Conservation (phyloP, 164 flowering plant genomes). For the Annona cherimola region DNA sequence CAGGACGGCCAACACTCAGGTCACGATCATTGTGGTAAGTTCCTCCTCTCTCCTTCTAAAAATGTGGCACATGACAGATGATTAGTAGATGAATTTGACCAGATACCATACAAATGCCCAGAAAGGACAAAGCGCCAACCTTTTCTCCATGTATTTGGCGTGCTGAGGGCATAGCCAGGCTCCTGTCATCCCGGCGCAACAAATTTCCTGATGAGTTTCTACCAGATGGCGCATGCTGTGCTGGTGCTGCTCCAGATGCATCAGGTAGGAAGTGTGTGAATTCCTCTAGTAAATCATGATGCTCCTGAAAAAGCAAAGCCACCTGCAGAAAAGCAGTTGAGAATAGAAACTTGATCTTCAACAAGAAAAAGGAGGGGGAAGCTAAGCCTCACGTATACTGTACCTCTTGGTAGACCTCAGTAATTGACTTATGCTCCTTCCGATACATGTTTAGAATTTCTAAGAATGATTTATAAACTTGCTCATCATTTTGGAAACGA, state of each 20-base stretch:
- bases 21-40: slow-evolving; percentile 49
- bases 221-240: slow-evolving; percentile 33
- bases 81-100: neutral
- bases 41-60: slow-evolving; percentile 57
- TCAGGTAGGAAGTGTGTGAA: slow-evolving; percentile 69
- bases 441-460: slow-evolving; percentile 82
- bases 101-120: neutral
- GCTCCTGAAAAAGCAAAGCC: slow-evolving; percentile 49
- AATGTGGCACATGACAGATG: slow-evolving; percentile 2
- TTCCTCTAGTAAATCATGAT: slow-evolving; percentile 58
- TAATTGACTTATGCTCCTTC: slow-evolving; percentile 67
- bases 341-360: neutral
- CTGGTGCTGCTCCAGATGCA: slow-evolving; percentile 33
- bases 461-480: slow-evolving; percentile 76
- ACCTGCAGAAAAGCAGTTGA: slow-evolving; percentile 35
- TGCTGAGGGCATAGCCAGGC: slow-evolving; percentile 37
- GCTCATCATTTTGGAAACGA: slow-evolving; percentile 77
- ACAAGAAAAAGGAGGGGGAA: neutral
- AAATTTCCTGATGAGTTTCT: slow-evolving; percentile 31
- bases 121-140: slow-evolving; percentile 22
- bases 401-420: slow-evolving; percentile 78
- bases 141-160: slow-evolving; percentile 47
- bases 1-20: slow-evolving; percentile 49
- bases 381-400: neutral
- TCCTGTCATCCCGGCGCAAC: slow-evolving; percentile 41